phyloP scores from a whole-genome alignment of 345 rosid genomes.

The Rhizophora apiculata region DNA sequence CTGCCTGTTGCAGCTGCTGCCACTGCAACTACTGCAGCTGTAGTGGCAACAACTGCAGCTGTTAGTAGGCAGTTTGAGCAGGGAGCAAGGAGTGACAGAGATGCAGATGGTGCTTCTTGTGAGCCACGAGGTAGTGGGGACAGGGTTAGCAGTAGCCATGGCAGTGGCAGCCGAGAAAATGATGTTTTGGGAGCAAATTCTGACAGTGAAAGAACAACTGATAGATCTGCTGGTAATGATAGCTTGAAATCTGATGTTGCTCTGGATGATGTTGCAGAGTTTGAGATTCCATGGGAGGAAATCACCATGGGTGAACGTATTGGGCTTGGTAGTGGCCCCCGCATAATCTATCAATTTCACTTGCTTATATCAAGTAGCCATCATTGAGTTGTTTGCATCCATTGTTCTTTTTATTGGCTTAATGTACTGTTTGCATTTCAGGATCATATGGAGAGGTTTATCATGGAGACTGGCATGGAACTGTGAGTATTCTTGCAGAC shows the following conservation, averaged over 20 bases:
- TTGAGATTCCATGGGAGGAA: constrained; percentile 88
- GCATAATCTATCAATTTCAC: constrained; percentile 20
- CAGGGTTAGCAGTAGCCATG: constrained; percentile 12
- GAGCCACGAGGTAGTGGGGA: constrained; percentile 39
- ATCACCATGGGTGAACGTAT: constrained; percentile 88
- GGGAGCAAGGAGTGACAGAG: constrained; percentile 49
- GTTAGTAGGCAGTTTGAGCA: constrained; percentile 60
- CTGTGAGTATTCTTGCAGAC: constrained; percentile 55
- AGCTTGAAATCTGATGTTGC: constrained; percentile 60
- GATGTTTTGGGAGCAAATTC: constrained; percentile 34
- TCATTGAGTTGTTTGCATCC: constrained; percentile 9
- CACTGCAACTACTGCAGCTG: constrained; percentile 92
- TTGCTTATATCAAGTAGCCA: constrained; percentile 16
- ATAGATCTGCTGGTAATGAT: constrained; percentile 55
- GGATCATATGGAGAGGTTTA: constrained; percentile 98
- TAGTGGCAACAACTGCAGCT: constrained; percentile 82
- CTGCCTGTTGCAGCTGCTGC: constrained; percentile 94
- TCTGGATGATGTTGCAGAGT: constrained; percentile 81
- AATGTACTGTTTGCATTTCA: constrained; percentile 38
- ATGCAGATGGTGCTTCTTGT: constrained; percentile 44
- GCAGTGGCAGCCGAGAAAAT: constrained; percentile 38
- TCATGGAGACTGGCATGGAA: constrained; percentile 97
- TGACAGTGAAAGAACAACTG: constrained; percentile 64
- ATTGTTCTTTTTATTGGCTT: constrained; percentile 6
- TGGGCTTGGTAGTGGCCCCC: constrained; percentile 73